Percentiles rank a stretch among this genome's conserved stretches.
Conservation (phyloP, 2,329 filamentous ascomycete species). For the Aspergillus sp. region DNA sequence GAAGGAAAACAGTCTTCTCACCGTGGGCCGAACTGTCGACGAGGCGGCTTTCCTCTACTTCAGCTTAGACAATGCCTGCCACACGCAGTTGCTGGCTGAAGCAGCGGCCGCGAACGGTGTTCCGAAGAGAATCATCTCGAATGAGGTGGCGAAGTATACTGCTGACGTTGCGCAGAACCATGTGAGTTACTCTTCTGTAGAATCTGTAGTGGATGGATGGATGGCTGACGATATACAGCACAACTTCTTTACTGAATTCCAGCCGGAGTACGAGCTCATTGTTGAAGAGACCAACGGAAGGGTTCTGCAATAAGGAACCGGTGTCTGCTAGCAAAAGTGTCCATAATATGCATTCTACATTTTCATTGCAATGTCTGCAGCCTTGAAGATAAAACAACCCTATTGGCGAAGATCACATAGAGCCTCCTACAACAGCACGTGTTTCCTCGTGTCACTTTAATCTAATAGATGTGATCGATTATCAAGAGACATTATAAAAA, state of each 20-base stretch:
- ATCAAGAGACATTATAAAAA: too few relatives aligned
- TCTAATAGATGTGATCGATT: too few relatives aligned
- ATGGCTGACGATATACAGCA: constrained; percentile 31
- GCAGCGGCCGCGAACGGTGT: constrained; percentile 44
- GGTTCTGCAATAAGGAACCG: constrained; percentile 26
- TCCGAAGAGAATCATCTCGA: constrained; percentile 36
- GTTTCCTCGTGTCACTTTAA: too few relatives aligned
- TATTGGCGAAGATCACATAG: neutral
- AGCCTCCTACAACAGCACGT: neutral
- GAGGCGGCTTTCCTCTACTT: constrained; percentile 43
- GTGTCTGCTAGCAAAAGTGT: neutral
- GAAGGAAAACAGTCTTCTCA: constrained; percentile 35
- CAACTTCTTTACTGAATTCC: constrained; percentile 44
- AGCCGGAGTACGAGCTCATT: constrained; percentile 42
- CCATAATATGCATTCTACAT: neutral
- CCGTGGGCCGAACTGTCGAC: constrained; percentile 45
- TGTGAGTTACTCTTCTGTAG: constrained; percentile 23
- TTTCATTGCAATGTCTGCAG: neutral
- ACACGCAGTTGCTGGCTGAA: constrained; percentile 45
- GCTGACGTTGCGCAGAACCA: constrained; percentile 40
- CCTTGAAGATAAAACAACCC: neutral
- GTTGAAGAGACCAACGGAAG: constrained; percentile 42
- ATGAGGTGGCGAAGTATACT: constrained; percentile 39
- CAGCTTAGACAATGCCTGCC: constrained; percentile 46
- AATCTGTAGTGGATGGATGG: neutral